phyloP scores from a whole-genome alignment of 106 monocot genomes.

The Platanthera zijinensis region DNA sequence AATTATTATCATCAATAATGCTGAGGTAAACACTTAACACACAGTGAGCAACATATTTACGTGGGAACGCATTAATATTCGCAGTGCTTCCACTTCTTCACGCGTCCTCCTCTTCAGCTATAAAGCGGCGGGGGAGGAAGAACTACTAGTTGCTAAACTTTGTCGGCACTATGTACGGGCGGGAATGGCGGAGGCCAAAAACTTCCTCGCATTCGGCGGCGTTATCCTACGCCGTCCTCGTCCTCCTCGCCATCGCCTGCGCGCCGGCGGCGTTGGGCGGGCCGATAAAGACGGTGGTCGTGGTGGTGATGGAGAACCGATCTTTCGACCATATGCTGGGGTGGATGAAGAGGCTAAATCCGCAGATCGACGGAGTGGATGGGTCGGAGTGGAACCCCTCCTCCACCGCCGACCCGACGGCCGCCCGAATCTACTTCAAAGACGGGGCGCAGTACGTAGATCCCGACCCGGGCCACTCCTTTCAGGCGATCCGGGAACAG shows the following conservation, averaged over 20 bases:
- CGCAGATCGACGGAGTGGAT: conserved; percentile 38
- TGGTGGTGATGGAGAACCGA: conserved; percentile 43
- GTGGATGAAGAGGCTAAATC: conserved; percentile 38
- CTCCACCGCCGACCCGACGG: conserved; percentile 17
- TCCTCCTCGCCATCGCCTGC: neutral
- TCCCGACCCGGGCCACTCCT: conserved; percentile 49
- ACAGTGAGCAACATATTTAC: no score
- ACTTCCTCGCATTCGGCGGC: neutral
- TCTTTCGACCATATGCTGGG: conserved; percentile 70
- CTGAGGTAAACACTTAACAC: no score
- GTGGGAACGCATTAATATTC: no score
- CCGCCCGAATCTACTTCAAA: conserved; percentile 23
- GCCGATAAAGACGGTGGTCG: conserved; percentile 37
- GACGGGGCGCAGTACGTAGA: conserved; percentile 33
- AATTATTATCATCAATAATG: no score
- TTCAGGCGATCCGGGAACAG: conserved; percentile 45
- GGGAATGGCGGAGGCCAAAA: neutral
- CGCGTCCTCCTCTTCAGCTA: neutral
- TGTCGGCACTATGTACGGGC: neutral
- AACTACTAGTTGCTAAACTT: neutral
- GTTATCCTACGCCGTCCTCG: neutral
- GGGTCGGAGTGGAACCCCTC: conserved; percentile 26
- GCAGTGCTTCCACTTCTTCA: neutral
- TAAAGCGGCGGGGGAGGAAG: no score
- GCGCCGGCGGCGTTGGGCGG: neutral